Evolutionary conservation across 1,139 yeast species (phyloP), one percentile per base, ranked within the genome.

Genomic region (Geotrichum restrictum): DNA sequence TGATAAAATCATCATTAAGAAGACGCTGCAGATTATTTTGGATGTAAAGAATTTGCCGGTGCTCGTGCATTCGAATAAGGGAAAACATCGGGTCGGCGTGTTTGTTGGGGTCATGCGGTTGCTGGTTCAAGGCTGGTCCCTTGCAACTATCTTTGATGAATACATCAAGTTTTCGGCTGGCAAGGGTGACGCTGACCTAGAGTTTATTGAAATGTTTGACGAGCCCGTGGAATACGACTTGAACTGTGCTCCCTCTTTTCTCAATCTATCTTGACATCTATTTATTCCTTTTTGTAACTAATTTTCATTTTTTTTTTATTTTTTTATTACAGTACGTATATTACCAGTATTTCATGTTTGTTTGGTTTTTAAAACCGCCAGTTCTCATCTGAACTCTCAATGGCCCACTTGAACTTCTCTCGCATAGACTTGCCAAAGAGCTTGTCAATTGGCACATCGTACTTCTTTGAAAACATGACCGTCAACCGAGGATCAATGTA

Each of bases 361-460:
- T 45, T 45, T n/a, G n/a, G 21, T 18, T 13, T 16, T 60, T 68
- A 88, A 64, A 89, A 89, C 60, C 81, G 76, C 98, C 98, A 91
- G 63, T 88, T 74, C 60, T 81, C 88, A 66, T 86, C 97, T 3
- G 83, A 91, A 49, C 93, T 83, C 67, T 91, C 95, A 53, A 91
- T 85, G 24, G 98, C 98, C 98, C 98, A 91, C 51, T 81, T 83
- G 71, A 91, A 91, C 73, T 91, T 91, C 45, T 91, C 97, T 59
- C 98, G 76, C 59, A 91, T 74, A 0, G 98, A 86, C 70, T 88
- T 89, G 22, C 97, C 85, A 62, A 93, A 89, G 51, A 93, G 76
- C 70, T 88, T 89, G 69, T 91, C 98, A 56, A 93, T 85, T 11
- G 98, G 98, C 24, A 93, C 97, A 54, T 81, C 76, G 65, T 75